phyloP scores from a whole-genome alignment of 192 early-diverging fungal species.

The Backusella sp. region DNA sequence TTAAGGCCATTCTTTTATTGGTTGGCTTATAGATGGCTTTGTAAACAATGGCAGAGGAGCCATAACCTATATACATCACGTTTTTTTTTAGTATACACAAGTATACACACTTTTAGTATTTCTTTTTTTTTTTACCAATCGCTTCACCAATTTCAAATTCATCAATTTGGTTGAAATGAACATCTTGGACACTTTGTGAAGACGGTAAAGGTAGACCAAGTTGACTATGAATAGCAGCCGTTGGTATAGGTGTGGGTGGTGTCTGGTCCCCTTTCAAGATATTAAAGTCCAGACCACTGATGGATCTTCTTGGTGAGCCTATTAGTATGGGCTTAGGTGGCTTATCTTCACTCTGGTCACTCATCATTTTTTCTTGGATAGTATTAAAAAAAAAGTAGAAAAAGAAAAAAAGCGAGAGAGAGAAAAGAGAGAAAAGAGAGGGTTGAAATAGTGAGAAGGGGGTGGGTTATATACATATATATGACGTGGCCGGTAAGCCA shows the following conservation, averaged over 20 bases:
- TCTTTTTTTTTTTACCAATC: conserved; percentile 20
- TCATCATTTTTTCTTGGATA: neutral
- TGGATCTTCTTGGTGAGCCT: neutral
- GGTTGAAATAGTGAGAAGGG: neutral
- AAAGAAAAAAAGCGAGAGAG: neutral
- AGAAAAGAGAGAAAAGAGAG: neutral
- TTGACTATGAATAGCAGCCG: neutral
- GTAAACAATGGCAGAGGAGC: conserved; percentile 85
- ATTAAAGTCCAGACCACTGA: neutral
- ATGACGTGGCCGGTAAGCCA: neutral
- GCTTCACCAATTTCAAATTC: conserved; percentile 31
- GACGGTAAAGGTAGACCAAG: neutral
- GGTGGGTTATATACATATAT: neutral
- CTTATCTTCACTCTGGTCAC: neutral
- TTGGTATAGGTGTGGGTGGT: conserved; percentile 3
- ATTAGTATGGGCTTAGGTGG: neutral
- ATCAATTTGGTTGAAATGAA: conserved; percentile 27
- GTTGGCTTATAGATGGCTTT: conserved; percentile 72
- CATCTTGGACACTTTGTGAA: neutral
- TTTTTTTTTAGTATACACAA: neutral
- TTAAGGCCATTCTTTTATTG: conserved; percentile 69
- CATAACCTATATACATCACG: conserved; percentile 63
- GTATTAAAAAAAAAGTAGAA: neutral
- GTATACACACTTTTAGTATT: neutral
- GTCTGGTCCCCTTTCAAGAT: neutral